These are phyloP conservation scores for Aspergillus pseudonomiae DNA, from an alignment of 2,329 filamentous ascomycete genomes.

Conservation along the genomic window DNA sequence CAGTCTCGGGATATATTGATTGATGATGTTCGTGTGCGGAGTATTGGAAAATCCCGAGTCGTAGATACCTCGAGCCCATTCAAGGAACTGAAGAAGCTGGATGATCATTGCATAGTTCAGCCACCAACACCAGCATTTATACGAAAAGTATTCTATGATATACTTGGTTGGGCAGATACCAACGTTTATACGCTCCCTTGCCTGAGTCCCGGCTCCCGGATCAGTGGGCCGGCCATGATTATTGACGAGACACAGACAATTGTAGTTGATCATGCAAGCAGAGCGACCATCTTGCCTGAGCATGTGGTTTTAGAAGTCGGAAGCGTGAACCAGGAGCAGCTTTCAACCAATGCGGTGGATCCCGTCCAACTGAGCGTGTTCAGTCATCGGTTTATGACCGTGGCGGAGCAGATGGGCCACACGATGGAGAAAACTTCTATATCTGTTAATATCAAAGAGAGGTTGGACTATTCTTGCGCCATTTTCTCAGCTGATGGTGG, in stretches of 20 bases:
- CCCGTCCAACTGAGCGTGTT: conserved; percentile 78
- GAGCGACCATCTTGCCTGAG: neutral
- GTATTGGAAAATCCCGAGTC: conserved; percentile 23
- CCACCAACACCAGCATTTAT: neutral
- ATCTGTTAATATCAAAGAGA: conserved; percentile 81
- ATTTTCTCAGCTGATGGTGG: conserved; percentile 75
- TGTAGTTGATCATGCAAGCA: neutral
- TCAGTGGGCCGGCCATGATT: conserved; percentile 38
- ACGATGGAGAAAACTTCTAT: conserved; percentile 76
- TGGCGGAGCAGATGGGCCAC: conserved; percentile 80
- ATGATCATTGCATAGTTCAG: neutral
- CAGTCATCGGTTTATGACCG: conserved; percentile 79
- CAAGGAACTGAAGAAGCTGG: conserved; percentile 3
- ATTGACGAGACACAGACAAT: conserved; percentile 7
- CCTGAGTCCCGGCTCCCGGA: conserved; percentile 20
- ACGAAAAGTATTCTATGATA: conserved; percentile 31
- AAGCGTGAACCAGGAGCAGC: neutral
- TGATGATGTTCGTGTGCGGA: conserved; percentile 42
- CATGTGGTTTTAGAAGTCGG: conserved; percentile 6
- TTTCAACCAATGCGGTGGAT: conserved; percentile 43
- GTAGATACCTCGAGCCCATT: conserved; percentile 22
- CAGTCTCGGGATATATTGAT: conserved; percentile 39
- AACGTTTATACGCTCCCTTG: conserved; percentile 32
- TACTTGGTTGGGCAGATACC: conserved; percentile 28
- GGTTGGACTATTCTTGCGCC: conserved; percentile 78